phyloP scores from a whole-genome alignment of 2,329 filamentous ascomycete species.

The Aspergillus transmontanensis region DNA sequence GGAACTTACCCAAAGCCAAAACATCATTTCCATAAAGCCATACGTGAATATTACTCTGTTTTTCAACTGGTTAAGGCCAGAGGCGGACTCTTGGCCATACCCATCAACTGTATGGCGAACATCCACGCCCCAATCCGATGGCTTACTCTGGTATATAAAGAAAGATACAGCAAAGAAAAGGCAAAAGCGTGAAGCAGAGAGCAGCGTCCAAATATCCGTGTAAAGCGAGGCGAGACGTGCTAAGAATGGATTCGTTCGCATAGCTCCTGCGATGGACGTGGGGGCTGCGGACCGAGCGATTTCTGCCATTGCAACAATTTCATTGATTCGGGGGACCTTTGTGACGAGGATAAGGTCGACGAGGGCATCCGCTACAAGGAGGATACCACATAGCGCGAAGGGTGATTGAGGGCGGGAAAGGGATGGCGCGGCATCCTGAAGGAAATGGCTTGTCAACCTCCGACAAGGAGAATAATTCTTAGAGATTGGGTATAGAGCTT shows the following conservation, averaged over 20 bases:
- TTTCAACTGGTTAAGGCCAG: constrained; percentile 68
- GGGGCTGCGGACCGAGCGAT: constrained; percentile 54
- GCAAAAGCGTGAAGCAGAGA: constrained; percentile 38
- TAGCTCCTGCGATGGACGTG: constrained; percentile 14
- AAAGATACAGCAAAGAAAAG: constrained; percentile 41
- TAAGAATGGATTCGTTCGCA: constrained; percentile 28
- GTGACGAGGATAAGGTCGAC: constrained; percentile 66
- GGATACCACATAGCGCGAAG: constrained; percentile 67
- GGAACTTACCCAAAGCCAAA: constrained; percentile 76
- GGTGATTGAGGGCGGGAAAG: constrained; percentile 71
- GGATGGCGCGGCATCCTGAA: constrained; percentile 57
- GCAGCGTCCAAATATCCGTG: constrained; percentile 41
- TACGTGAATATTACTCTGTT: constrained; percentile 85
- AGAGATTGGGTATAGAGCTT: neutral
- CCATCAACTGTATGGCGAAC: constrained; percentile 19
- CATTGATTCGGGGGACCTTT: constrained; percentile 63
- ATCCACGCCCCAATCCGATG: constrained; percentile 27
- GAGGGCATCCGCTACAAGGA: constrained; percentile 67
- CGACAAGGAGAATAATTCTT: neutral
- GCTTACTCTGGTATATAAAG: constrained; percentile 40
- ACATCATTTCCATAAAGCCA: constrained; percentile 78
- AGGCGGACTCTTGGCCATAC: constrained; percentile 15
- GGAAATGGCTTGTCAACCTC: constrained; percentile 10
- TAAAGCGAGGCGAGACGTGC: constrained; percentile 35
- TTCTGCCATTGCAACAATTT: constrained; percentile 67